Evolutionary conservation across 2,329 filamentous ascomycete species (phyloP).

Genomic region (Calonectria crousiana): DNA sequence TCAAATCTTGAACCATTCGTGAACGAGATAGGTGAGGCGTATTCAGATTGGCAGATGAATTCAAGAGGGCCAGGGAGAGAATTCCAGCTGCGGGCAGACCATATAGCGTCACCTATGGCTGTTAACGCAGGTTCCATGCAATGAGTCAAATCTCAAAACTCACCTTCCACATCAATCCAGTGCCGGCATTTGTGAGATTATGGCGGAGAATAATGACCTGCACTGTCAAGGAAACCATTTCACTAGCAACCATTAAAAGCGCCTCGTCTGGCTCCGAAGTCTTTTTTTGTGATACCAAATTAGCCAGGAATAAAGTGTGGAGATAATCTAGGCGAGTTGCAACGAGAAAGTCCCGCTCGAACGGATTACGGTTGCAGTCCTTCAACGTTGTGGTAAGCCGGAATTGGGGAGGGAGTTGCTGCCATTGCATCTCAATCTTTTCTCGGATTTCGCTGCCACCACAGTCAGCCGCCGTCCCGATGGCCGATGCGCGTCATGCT

Average conservation of each 20-base stretch:
- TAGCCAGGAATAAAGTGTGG: conserved; percentile 26
- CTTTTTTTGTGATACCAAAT: conserved; percentile 4
- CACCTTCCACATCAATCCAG: conserved; percentile 33
- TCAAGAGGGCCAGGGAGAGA: conserved; percentile 26
- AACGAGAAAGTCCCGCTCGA: conserved; percentile 28
- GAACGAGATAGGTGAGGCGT: background rate
- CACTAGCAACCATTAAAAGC: conserved; percentile 18
- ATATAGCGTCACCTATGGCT: conserved; percentile 27
- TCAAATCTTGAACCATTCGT: conserved; percentile 30
- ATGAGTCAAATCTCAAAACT: background rate
- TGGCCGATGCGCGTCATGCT: background rate
- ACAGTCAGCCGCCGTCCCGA: background rate
- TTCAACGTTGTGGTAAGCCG: conserved; percentile 18
- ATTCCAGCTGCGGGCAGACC: conserved; percentile 32
- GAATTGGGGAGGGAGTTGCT: conserved; percentile 24
- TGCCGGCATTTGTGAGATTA: conserved; percentile 28
- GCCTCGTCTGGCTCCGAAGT: conserved; percentile 21
- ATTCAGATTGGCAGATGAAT: background rate
- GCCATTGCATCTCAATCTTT: conserved; percentile 27
- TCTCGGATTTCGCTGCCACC: conserved; percentile 15
- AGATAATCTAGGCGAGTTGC: conserved; percentile 30
- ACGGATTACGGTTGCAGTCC: conserved; percentile 11
- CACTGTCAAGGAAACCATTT: conserved; percentile 29
- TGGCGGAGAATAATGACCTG: conserved; percentile 31
- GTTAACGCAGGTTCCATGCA: background rate